phyloP scores from a whole-genome alignment of 495 filamentous ascomycete genomes.

The Aspergillus ellipticus region DNA sequence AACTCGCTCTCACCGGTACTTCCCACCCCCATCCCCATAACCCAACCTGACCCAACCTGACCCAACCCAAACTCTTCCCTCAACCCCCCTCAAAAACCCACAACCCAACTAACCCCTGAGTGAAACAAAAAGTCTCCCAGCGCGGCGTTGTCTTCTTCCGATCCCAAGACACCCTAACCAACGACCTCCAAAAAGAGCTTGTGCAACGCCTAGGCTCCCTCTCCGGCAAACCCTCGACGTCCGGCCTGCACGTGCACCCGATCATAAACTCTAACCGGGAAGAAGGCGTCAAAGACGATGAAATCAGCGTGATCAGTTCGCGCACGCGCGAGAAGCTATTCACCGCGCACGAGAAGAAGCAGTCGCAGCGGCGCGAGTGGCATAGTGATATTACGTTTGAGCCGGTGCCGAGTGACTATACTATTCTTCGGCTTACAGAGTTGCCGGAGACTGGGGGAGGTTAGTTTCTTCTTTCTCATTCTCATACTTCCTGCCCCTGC shows the following conservation, averaged over 20 bases:
- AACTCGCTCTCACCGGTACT: slow-evolving; percentile 63
- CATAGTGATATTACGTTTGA: slow-evolving; percentile 76
- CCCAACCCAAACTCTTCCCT: not conserved
- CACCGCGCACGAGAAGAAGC: slow-evolving; percentile 24
- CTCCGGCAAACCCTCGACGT: slow-evolving; percentile 63
- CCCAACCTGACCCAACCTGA: too few relatives aligned
- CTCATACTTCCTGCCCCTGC: too few relatives aligned
- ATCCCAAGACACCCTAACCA: slow-evolving; percentile 60
- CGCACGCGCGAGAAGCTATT: slow-evolving; percentile 56
- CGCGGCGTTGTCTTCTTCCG: slow-evolving; percentile 83
- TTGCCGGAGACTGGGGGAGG: slow-evolving; percentile 69
- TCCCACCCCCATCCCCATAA: slow-evolving; percentile 4
- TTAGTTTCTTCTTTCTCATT: slow-evolving; percentile 20
- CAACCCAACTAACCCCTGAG: not conserved
- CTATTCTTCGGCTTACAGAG: slow-evolving; percentile 57
- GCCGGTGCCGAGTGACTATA: slow-evolving; percentile 65
- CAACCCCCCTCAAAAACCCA: not conserved
- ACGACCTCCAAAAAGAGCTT: slow-evolving; percentile 67
- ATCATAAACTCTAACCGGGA: slow-evolving; percentile 60
- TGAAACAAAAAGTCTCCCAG: slow-evolving; percentile 82
- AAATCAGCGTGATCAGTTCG: slow-evolving; percentile 71
- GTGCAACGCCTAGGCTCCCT: slow-evolving; percentile 59
- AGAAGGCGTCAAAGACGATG: slow-evolving; percentile 56
- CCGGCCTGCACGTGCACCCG: slow-evolving; percentile 70
- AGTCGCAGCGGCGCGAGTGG: slow-evolving; percentile 41